phyloP scores from a whole-genome alignment of 2,329 filamentous ascomycete species.

The Verticillium dahliae region DNA sequence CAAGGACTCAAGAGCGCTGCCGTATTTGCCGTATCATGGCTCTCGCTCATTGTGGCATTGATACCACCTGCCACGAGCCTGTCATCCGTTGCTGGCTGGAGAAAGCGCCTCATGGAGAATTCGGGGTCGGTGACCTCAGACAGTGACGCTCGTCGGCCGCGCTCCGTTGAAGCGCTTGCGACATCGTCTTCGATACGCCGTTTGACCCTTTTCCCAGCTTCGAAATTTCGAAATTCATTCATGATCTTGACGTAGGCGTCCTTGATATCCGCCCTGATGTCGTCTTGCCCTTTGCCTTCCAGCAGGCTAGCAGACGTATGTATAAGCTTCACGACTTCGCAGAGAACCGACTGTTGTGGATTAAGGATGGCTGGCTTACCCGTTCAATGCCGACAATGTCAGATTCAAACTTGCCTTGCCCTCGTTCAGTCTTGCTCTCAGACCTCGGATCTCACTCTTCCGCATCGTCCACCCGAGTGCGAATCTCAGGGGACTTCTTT shows the following conservation, averaged over 20 bases:
- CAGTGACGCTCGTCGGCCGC: not conserved
- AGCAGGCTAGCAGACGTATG: not conserved
- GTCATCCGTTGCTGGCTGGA: not conserved
- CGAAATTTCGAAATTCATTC: not conserved
- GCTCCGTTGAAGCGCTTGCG: not conserved
- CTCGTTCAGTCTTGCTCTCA: not conserved
- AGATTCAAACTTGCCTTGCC: constrained; percentile 1
- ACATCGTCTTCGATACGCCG: not conserved
- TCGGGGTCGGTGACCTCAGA: not conserved
- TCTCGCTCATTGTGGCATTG: no score
- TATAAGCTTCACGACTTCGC: not conserved
- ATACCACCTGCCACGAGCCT: not conserved
- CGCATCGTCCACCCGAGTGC: not conserved
- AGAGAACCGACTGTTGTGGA: not conserved
- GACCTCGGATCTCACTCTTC: not conserved
- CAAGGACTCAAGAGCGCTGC: not conserved
- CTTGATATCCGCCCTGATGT: not conserved
- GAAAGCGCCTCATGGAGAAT: not conserved
- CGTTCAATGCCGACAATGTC: not conserved
- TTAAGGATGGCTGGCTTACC: not conserved
- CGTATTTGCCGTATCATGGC: not conserved
- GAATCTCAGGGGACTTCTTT: not conserved
- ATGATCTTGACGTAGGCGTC: not conserved
- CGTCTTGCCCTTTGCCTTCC: constrained; percentile 1
- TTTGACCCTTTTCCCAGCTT: not conserved